phyloP scores from a whole-genome alignment of 1,284 basidiomycete genomes.

The Golubevia sp. region DNA sequence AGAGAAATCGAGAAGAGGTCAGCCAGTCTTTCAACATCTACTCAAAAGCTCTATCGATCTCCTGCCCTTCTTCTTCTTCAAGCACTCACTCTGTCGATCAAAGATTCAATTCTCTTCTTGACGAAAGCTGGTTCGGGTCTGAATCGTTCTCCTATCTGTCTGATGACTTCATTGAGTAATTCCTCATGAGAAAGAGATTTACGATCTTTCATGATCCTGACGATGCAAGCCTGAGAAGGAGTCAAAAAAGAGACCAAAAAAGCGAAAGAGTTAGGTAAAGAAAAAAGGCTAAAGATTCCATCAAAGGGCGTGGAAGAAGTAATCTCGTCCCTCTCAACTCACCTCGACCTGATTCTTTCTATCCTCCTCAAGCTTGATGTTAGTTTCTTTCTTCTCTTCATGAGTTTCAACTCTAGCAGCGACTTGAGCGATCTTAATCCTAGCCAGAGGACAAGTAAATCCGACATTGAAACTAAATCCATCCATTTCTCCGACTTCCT shows the following conservation, averaged over 20 bases:
- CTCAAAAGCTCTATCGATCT: neutral
- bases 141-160: constrained; percentile 83
- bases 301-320: too few species aligned
- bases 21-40: neutral
- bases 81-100: constrained; percentile 73
- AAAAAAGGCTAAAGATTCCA: neutral
- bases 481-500: constrained; percentile 76
- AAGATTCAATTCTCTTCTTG: constrained; percentile 90
- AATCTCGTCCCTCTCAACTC: too few species aligned
- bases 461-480: constrained; percentile 84
- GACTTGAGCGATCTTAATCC: constrained; percentile 92
- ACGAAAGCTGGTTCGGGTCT: constrained; percentile 81
- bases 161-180: constrained; percentile 85
- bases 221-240: constrained; percentile 80
- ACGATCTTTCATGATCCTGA: constrained; percentile 95
- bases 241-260: neutral
- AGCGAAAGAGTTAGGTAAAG: constrained; percentile 1
- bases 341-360: constrained; percentile 88
- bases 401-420: constrained; percentile 81
- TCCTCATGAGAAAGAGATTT: constrained; percentile 88
- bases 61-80: too few species aligned
- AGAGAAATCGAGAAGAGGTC: too few species aligned
- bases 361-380: constrained; percentile 89
- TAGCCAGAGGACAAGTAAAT: constrained; percentile 80
- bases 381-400: constrained; percentile 88